Percentiles rank a stretch among this genome's conserved stretches.
phyloP scores from a whole-genome alignment of 148 eudicot genomes.

The Rhododendron griersonianum region DNA sequence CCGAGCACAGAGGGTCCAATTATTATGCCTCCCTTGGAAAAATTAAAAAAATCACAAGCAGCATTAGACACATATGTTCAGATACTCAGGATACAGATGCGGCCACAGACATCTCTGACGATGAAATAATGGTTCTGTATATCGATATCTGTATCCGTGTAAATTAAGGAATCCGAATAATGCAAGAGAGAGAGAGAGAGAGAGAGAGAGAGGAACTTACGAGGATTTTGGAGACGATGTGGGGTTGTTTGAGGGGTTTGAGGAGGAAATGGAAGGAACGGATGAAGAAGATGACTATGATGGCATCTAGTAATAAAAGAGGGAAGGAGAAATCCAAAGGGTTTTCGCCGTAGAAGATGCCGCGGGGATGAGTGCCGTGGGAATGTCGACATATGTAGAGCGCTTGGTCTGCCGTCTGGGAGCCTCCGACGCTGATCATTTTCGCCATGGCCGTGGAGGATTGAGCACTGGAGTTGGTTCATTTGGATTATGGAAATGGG shows the following conservation, averaged over 20 bases:
- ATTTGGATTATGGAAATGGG: constrained; percentile 4
- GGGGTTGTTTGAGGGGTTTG: constrained; percentile 72
- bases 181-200: background rate
- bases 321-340: constrained; percentile 59
- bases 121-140: background rate
- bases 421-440: background rate
- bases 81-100: too few species aligned
- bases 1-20: constrained; percentile 77
- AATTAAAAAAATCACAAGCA: background rate
- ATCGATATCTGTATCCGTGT: background rate
- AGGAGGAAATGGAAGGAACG: constrained; percentile 46
- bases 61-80: background rate
- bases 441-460: constrained; percentile 9
- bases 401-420: background rate
- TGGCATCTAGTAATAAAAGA: constrained; percentile 43
- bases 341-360: constrained; percentile 32
- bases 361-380: constrained; percentile 28
- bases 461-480: background rate
- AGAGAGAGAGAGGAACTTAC: constrained; percentile 33
- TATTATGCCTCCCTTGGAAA: constrained; percentile 67
- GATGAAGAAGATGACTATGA: constrained; percentile 37
- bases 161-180: too few species aligned
- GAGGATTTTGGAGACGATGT: constrained; percentile 54
- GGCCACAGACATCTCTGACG: too few species aligned
- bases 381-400: constrained; percentile 25